Percentiles rank a stretch among this genome's conserved stretches.
These are phyloP conservation scores for Acanthochlamys bracteata DNA, from an alignment of 106 monocot genomes.

Conservation along the genomic window DNA sequence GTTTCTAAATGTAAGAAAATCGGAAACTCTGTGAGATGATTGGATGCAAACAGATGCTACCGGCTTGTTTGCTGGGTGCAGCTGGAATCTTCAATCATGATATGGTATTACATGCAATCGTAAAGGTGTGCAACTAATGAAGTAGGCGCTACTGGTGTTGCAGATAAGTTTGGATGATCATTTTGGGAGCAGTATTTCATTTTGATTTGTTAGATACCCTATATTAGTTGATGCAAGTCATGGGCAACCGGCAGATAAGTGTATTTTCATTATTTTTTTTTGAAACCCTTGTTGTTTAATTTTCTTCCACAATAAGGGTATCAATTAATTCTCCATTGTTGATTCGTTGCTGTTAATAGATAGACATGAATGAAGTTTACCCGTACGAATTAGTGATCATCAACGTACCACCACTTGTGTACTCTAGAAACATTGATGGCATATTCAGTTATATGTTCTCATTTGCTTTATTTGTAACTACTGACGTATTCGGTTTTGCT, in stretches of 20 bases:
- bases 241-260: background rate
- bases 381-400: background rate
- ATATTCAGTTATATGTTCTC: background rate
- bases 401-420: background rate
- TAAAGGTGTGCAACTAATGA: no score
- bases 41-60: no score
- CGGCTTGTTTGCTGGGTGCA: no score
- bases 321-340: background rate
- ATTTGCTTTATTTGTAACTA: no score
- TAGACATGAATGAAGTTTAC: slow-evolving; percentile 1
- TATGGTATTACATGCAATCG: no score
- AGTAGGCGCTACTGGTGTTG: no score
- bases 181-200: background rate
- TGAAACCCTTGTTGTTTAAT: slow-evolving; percentile 13
- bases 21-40: no score
- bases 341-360: slow-evolving; percentile 13
- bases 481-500: no score
- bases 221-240: slow-evolving; percentile 1
- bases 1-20: no score
- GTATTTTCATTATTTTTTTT: background rate
- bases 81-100: no score
- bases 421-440: background rate
- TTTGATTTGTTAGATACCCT: slow-evolving; percentile 1
- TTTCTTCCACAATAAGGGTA: slow-evolving; percentile 16
- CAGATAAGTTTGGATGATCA: no score